Evolutionary conservation across 768 basidiomycete genomes (phyloP), one percentile per base, ranked within the genome.

Genomic region (Suillus weaverae): DNA sequence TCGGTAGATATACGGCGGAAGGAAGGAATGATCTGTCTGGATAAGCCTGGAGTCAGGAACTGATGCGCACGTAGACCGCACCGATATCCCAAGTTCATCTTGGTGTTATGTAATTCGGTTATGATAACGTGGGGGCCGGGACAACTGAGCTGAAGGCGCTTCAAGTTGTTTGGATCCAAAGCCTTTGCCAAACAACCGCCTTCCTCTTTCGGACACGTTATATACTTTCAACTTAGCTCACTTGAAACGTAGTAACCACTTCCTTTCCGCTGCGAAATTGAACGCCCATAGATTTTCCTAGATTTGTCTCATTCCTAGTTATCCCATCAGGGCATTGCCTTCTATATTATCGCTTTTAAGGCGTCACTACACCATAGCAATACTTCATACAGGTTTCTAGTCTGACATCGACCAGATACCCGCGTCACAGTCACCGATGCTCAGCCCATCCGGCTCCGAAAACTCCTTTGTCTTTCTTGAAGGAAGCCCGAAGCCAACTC

Each of bases 391-490:
- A 56, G n/a, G 55, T 22, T 38, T 36, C 55, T 38, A 36, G 35
- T n/a, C 55, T 16, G 35, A 10, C 38, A 26, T 26, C 11, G 38
- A 39, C 56, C 56, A 30, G 38, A 39, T 59, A 59, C 18, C 30
- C 39, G 16, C 26, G 1, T 41, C 39, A 18, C 7, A 39, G 57
- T 20, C 41, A 64, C 48, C 7, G 1, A 76, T 79, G 79, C n/a
- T 60, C 35, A 67, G 54, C 41, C 55, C 54, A 32, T 74, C 75
- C 7, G 79, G 75, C 61, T 76, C 83, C n/a, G 83, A 84, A 54
- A 73, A 76, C 1, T 84, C 84, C 0, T 85, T 85, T 63, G 75
- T 85, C 41, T 68, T 85, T 8, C 79, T 85, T n/a, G 80, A 78
- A 20, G 69, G 74, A 18, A 65, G 10, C 33, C 66, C 50, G 33